Percentiles rank a stretch among this genome's conserved stretches.
phyloP scores from a whole-genome alignment of 2,329 filamentous ascomycete species.

The Lasiodiplodia hormozganensis region DNA sequence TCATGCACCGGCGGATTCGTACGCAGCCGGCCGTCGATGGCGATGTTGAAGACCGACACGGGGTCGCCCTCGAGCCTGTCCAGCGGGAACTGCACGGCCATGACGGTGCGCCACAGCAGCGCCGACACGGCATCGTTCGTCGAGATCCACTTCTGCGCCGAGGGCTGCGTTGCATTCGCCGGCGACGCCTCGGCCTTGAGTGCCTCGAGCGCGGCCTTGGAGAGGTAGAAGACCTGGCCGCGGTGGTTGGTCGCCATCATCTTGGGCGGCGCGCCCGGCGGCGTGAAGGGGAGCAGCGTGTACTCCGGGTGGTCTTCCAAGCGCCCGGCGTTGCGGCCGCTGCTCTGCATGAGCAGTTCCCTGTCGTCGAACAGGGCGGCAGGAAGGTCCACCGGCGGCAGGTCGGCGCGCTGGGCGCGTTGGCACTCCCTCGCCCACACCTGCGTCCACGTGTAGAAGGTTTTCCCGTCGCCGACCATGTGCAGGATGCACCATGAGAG shows the following conservation, averaged over 20 bases:
- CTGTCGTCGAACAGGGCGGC: neutral
- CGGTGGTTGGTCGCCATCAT: neutral
- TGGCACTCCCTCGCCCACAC: slow-evolving; percentile 10
- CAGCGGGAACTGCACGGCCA: slow-evolving; percentile 6
- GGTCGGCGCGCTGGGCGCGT: neutral
- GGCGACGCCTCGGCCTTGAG: slow-evolving; percentile 4
- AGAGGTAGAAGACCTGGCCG: slow-evolving; percentile 19
- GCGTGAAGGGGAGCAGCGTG: neutral
- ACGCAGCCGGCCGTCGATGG: slow-evolving; percentile 2
- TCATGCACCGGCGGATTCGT: neutral
- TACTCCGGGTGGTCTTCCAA: slow-evolving; percentile 19
- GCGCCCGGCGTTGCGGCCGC: neutral
- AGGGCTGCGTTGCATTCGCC: slow-evolving; percentile 1
- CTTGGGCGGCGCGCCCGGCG: neutral
- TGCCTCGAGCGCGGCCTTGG: neutral
- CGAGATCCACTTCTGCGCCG: neutral
- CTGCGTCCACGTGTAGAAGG: slow-evolving; percentile 6
- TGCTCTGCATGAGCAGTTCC: neutral
- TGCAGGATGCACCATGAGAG: slow-evolving; percentile 19
- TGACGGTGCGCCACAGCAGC: slow-evolving; percentile 20
- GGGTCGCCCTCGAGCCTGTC: slow-evolving; percentile 2
- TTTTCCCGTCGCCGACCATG: neutral
- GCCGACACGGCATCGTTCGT: slow-evolving; percentile 10
- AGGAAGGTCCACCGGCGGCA: neutral
- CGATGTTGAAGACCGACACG: neutral